Evolutionary conservation across 2,329 filamentous ascomycete genomes (phyloP), one percentile per base, ranked within the genome.

Genomic region (Alternaria triticina): DNA sequence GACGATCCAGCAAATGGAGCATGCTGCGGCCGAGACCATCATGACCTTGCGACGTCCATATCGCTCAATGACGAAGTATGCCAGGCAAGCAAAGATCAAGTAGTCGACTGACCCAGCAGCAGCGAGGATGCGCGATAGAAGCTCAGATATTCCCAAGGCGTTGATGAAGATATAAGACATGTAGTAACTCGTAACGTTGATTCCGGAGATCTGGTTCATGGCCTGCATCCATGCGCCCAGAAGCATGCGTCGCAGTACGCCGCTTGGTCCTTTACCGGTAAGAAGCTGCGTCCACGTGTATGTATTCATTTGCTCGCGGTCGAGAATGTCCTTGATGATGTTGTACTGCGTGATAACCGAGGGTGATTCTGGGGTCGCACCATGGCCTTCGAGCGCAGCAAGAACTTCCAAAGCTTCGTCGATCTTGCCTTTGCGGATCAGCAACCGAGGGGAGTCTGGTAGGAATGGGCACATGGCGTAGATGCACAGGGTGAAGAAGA

Each of bases 401-500:
- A 80, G 70, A 22, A 79, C 76, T 50, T 79, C 71, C 6, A 75
- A 64, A 9, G 77, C 77, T 69, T 80, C 77, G 10, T 87, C 83
- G 58, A 87, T 66, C 59, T 74, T 74, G 5, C 86, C 86, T 22
- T 84, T 85, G 2, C 87, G 79, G 20, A 88, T 83, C 28, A 87
- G 77, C 0, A 85, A 82, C 51, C 87, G 74, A 4, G 85, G 65
- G 70, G 77, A 74, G 78, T 82, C 70, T 55, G 80, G 79, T 66
- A 66, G 77, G 70, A 74, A 79, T 30, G 85, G 85, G 43, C 80
- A 64, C 75, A 81, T 70, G 85, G 86, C 30, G 84, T 75, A 86
- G 3, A 89, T 79, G 63, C 84, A 83, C 0, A 88, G 86, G 0
- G 86, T 87, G 64, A 89, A 87, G 55, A 90, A 82, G 0, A 87